These are phyloP conservation scores for Collybia sp. DNA, from an alignment of 768 basidiomycete genomes.

Conservation along the genomic window DNA sequence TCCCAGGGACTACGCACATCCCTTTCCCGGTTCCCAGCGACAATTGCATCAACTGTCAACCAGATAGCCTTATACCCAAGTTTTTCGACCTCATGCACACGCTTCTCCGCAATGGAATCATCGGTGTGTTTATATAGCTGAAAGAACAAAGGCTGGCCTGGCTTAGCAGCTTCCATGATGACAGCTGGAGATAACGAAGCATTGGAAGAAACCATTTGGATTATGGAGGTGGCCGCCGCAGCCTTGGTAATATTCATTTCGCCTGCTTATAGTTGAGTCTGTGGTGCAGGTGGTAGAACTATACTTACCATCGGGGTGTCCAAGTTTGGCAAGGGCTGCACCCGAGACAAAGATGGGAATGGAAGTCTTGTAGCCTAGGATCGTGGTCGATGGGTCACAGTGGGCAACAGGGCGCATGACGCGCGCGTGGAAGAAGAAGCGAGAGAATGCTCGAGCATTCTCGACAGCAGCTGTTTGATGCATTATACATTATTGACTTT, in stretches of 20 bases:
- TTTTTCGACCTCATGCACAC: slow-evolving; percentile 64
- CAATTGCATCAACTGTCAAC: slow-evolving; percentile 88
- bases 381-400: slow-evolving; percentile 67
- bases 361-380: slow-evolving; percentile 65
- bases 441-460: slow-evolving; percentile 75
- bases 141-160: slow-evolving; percentile 67
- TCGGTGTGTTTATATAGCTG: slow-evolving; percentile 83
- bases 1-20: slow-evolving; percentile 62
- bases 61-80: slow-evolving; percentile 87
- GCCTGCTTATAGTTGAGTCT: slow-evolving; percentile 33
- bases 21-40: slow-evolving; percentile 74
- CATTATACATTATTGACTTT: too few species aligned
- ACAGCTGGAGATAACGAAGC: slow-evolving; percentile 63
- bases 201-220: slow-evolving; percentile 85
- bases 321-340: slow-evolving; percentile 80
- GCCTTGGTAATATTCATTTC: slow-evolving; percentile 80
- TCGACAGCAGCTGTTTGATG: slow-evolving; percentile 46
- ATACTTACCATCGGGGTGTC: slow-evolving; percentile 67
- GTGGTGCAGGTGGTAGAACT: slow-evolving; percentile 1
- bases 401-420: slow-evolving; percentile 65
- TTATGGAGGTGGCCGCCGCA: slow-evolving; percentile 58
- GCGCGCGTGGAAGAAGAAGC: slow-evolving; percentile 85
- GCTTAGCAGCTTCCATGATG: slow-evolving; percentile 52
- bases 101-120: slow-evolving; percentile 58
- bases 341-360: slow-evolving; percentile 84